Base-by-base conservation (phyloP, 176 grass and related monocot species). In the Puya raimondii region DNA sequence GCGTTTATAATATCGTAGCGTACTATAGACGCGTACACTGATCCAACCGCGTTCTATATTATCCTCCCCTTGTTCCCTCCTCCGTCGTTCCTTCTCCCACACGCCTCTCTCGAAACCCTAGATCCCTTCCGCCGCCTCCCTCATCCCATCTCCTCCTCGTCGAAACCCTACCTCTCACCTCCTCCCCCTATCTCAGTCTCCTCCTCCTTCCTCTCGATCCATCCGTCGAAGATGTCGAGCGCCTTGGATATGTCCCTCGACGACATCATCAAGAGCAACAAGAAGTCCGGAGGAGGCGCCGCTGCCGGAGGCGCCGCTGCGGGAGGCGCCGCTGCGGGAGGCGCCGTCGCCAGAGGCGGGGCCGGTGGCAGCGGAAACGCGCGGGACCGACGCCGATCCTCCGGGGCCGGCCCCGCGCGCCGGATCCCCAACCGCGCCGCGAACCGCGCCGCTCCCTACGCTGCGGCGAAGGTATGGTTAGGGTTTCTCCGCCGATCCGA, bases 261-360 rank as follows among this genome's bases (percentile, higher is more conserved):
- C 23, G 90, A 99, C 74, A 88, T 99, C 74, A 99, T 99, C 74
- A 99, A 91, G 82, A 99, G 49, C 75, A 99, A 91, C 95, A 99
- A 94, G 94, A 99, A 93, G 89, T 69, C 72, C 68, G 78, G 80
- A 6, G 33, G 33, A 42, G 33, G 33, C 29, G 72, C 79, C 47
- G n/a, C 81, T 48, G 78, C 82, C 2, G 70, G 68, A 27, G 77
- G 51, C 0, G 63, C 73, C 70, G 67, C 77, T 72, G 72, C 65
- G 2, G 27, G 27, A 29, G 29, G 29, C 33, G 72, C 81, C 47
- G n/a, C 81, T 49, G 78, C 82, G 1, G 66, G 68, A 27, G 77
- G 51, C 0, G 63, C 73, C 70, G 68, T 74, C 76, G 72, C 65
- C 77, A 63, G 15, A 29, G 27, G 29, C 29, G 29, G 29, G 29